A percentile compares a stretch with the other conserved stretches of the same genome.
These are phyloP conservation scores for Kwoniella bestiolae DNA, from an alignment of 768 basidiomycete genomes.

Conservation along the genomic window DNA sequence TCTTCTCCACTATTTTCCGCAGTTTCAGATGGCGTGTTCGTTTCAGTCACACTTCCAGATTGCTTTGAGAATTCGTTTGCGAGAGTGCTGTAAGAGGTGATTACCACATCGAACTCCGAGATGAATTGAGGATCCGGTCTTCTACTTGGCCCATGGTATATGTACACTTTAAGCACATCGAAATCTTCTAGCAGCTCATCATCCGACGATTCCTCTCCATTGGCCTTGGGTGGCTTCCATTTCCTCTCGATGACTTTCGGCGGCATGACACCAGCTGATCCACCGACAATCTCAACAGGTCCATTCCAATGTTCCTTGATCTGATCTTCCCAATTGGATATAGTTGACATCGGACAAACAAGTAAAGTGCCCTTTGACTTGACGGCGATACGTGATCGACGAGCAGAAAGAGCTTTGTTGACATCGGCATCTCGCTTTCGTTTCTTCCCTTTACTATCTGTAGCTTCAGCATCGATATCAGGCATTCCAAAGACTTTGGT, in stretches of 20 bases:
- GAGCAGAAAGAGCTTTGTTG: constrained; percentile 20
- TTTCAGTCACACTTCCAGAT: constrained; percentile 66
- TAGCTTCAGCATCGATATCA: constrained; percentile 40
- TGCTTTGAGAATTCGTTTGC: constrained; percentile 95
- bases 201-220: constrained; percentile 32
- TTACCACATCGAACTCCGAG: constrained; percentile 93
- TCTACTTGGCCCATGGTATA: constrained; percentile 92
- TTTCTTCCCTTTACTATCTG: constrained; percentile 65
- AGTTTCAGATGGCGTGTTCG: constrained; percentile 51
- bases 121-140: constrained; percentile 83
- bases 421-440: constrained; percentile 68
- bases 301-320: constrained; percentile 97
- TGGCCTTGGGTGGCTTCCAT: constrained; percentile 46
- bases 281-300: constrained; percentile 79
- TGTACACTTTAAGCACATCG: constrained; percentile 66
- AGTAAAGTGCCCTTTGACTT: constrained; percentile 92
- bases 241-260: constrained; percentile 38
- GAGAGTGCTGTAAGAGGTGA: constrained; percentile 94
- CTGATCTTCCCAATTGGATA: constrained; percentile 98
- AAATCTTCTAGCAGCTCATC: constrained; percentile 56
- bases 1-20: constrained; percentile 64
- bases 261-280: constrained; percentile 60
- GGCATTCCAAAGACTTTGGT: constrained; percentile 84
- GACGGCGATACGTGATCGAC: constrained; percentile 37
- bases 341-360: constrained; percentile 93